These are phyloP conservation scores for Tulasnella sp. DNA, from an alignment of 768 basidiomycete genomes.

Conservation along the genomic window DNA sequence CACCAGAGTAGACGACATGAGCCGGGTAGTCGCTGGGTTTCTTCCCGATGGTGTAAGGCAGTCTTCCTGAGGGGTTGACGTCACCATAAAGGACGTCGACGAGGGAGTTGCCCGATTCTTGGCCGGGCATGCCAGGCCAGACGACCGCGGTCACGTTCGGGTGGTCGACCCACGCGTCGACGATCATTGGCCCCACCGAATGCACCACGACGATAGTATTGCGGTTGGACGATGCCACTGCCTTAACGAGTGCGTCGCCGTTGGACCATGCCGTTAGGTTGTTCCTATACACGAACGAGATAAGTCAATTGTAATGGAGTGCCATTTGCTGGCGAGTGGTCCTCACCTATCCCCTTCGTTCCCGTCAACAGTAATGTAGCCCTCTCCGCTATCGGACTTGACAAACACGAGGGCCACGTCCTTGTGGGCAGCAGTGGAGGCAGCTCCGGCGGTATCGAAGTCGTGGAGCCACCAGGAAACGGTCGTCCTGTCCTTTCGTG, in stretches of 20 bases:
- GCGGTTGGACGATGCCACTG: constrained; percentile 61
- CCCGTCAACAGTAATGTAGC: constrained; percentile 73
- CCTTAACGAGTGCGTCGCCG: constrained; percentile 62
- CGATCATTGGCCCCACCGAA: constrained; percentile 36
- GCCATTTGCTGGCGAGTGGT: no score
- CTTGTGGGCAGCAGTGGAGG: constrained; percentile 47
- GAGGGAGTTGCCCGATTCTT: constrained; percentile 69
- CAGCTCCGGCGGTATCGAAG: constrained; percentile 55
- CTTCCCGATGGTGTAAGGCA: constrained; percentile 78
- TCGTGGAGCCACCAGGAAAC: constrained; percentile 69
- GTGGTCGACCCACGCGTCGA: constrained; percentile 41
- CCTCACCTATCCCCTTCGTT: constrained; percentile 58
- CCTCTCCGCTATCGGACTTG: constrained; percentile 80
- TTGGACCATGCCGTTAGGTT: constrained; percentile 73
- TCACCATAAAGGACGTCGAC: constrained; percentile 66
- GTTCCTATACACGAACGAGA: constrained; percentile 35
- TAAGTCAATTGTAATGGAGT: neutral
- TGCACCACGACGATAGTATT: constrained; percentile 45
- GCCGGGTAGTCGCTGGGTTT: constrained; percentile 55
- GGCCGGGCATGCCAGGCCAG: constrained; percentile 66
- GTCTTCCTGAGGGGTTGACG: constrained; percentile 62
- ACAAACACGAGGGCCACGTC: constrained; percentile 78
- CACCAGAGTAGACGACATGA: constrained; percentile 35
- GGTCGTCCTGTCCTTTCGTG: constrained; percentile 60
- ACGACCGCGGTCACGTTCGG: constrained; percentile 42